Evolutionary conservation across 257 asterid species (phyloP).

Genomic region (Scutellaria galericulata): DNA sequence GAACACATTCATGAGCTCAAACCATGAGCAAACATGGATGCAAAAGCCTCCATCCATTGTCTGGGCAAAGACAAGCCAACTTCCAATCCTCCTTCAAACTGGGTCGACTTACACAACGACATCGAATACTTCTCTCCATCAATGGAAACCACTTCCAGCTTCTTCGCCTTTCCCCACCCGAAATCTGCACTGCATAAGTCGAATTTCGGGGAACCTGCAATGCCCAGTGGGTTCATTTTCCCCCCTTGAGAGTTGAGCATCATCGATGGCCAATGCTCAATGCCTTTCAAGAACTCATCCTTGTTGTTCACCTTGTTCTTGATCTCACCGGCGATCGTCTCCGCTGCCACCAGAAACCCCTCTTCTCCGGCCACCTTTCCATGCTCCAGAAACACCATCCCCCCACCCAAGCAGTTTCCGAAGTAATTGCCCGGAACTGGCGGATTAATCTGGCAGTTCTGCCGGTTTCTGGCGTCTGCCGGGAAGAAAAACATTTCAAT

Average conservation of each 20-base stretch:
- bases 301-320: conserved; percentile 19
- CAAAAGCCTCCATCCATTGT: conserved; percentile 45
- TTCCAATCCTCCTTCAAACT: conserved; percentile 44
- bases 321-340: conserved; percentile 38
- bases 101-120: conserved; percentile 40
- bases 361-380: conserved; percentile 35
- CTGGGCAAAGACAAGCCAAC: conserved; percentile 45
- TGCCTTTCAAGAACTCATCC: conserved; percentile 27
- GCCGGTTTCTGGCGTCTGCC: background rate
- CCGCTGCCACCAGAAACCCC: conserved; percentile 41
- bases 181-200: conserved; percentile 34
- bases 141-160: conserved; percentile 38
- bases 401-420: conserved; percentile 43
- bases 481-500: too few relatives aligned
- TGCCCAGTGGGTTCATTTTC: conserved; percentile 20
- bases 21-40: conserved; percentile 23
- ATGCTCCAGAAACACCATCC: conserved; percentile 19
- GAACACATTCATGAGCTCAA: background rate
- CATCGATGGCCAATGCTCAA: conserved; percentile 39
- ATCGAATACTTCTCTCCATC: conserved; percentile 32
- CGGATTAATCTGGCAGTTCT: conserved; percentile 18
- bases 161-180: conserved; percentile 50
- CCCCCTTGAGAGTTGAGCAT: background rate
- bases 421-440: conserved; percentile 37
- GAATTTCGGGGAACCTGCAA: conserved; percentile 53